phyloP scores from a whole-genome alignment of 2,329 filamentous ascomycete species.

The Parastagonospora nodorum region DNA sequence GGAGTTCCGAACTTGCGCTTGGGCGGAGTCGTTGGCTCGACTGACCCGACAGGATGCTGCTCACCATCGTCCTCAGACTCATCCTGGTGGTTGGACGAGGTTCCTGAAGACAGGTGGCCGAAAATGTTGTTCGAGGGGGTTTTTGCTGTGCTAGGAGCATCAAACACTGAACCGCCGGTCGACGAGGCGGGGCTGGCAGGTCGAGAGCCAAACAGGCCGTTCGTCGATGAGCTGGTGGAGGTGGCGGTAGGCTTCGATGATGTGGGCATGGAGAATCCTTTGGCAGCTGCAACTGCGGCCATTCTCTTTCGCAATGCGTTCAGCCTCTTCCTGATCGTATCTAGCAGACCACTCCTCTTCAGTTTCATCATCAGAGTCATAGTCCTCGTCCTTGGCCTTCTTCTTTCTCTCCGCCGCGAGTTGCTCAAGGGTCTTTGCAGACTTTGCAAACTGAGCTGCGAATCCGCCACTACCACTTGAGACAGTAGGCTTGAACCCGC shows the following conservation, averaged over 20 bases:
- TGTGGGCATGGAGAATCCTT: slow-evolving; percentile 24
- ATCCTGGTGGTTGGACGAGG: slow-evolving; percentile 38
- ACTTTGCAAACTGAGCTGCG: slow-evolving; percentile 35
- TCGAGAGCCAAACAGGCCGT: slow-evolving; percentile 29
- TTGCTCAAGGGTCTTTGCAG: slow-evolving; percentile 37
- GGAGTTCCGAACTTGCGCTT: slow-evolving; percentile 32
- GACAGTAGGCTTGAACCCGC: slow-evolving; percentile 18
- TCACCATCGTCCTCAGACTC: slow-evolving; percentile 32
- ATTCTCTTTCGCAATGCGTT: slow-evolving; percentile 35
- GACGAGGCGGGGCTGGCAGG: slow-evolving; percentile 38
- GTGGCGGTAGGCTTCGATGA: slow-evolving; percentile 10
- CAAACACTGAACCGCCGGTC: slow-evolving; percentile 40
- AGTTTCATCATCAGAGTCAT: slow-evolving; percentile 44
- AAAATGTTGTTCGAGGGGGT: slow-evolving; percentile 38
- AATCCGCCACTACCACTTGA: slow-evolving; percentile 22
- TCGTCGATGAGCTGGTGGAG: slow-evolving; percentile 25
- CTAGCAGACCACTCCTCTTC: slow-evolving; percentile 40
- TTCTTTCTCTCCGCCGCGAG: slow-evolving; percentile 41
- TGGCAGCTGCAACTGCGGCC: slow-evolving; percentile 23
- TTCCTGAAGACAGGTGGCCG: slow-evolving; percentile 40
- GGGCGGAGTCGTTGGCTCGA: slow-evolving; percentile 21
- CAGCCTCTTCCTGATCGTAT: slow-evolving; percentile 37
- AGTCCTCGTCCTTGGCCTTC: slow-evolving; percentile 42
- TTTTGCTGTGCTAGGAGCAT: slow-evolving; percentile 25
- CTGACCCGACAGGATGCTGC: slow-evolving; percentile 14